These are phyloP conservation scores for Penicillium manginii DNA, from an alignment of 495 filamentous ascomycete genomes.

Conservation along the genomic window DNA sequence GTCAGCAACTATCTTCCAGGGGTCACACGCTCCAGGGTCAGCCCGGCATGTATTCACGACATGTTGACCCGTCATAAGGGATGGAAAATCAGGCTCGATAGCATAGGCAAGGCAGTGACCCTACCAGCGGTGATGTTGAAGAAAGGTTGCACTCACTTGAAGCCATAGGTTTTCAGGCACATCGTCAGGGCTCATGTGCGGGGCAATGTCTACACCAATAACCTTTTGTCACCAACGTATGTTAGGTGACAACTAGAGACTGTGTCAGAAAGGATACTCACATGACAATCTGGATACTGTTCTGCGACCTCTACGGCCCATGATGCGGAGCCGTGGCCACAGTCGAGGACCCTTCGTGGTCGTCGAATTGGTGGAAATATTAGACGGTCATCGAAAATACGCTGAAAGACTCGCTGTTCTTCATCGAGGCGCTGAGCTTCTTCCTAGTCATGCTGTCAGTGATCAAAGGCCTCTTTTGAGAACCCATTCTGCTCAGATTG, in stretches of 20 bases:
- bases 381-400: conserved; percentile 73
- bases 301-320: conserved; percentile 67
- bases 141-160: conserved; percentile 52
- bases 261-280: conserved; percentile 34
- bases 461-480: neutral
- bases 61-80: neutral
- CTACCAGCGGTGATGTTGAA: neutral
- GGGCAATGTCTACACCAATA: conserved; percentile 78
- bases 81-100: no score
- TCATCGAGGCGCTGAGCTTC: conserved; percentile 76
- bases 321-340: conserved; percentile 69
- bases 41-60: neutral
- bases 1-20: conserved; percentile 26
- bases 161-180: conserved; percentile 71
- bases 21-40: neutral
- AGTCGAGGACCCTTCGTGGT: conserved; percentile 73
- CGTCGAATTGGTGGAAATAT: conserved; percentile 76
- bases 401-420: conserved; percentile 71
- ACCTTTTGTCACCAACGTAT: conserved; percentile 58
- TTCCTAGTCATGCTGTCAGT: conserved; percentile 57
- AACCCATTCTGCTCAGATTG: neutral
- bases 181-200: conserved; percentile 72
- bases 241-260: conserved; percentile 19
- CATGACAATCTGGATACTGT: conserved; percentile 73
- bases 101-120: neutral